phyloP scores from a whole-genome alignment of 202 grass and related monocot species.

The Saccharum hybrid region DNA sequence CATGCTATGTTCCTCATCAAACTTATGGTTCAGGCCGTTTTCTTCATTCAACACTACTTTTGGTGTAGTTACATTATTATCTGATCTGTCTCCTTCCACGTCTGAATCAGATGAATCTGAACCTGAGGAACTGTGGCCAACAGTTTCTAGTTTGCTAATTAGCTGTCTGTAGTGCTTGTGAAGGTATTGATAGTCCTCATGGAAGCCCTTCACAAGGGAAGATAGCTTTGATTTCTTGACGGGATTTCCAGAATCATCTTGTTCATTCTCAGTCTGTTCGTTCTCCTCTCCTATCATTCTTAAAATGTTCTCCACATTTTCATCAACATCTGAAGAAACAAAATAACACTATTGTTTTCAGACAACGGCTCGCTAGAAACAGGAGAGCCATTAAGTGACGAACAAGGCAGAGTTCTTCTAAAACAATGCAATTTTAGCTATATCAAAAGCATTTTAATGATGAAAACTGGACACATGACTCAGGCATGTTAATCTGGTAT shows the following conservation, averaged over 20 bases:
- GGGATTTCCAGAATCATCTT: conserved; percentile 52
- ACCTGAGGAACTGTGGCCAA: conserved; percentile 58
- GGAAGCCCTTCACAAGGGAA: conserved; percentile 85
- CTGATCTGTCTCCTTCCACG: conserved; percentile 40
- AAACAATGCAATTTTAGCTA: conserved; percentile 31
- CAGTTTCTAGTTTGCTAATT: conserved; percentile 73
- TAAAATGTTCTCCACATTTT: conserved; percentile 79
- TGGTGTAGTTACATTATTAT: conserved; percentile 42
- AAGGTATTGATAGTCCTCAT: conserved; percentile 74
- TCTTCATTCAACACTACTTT: conserved; percentile 45
- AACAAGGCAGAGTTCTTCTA: background rate
- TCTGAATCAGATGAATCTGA: conserved; percentile 84
- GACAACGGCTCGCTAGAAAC: conserved; percentile 31
- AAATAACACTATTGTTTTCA: conserved; percentile 30
- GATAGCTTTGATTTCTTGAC: conserved; percentile 70
- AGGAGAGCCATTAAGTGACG: background rate
- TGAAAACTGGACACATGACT: background rate
- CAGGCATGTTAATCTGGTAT: background rate
- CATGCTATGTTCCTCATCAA: conserved; percentile 33
- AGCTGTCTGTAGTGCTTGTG: conserved; percentile 74
- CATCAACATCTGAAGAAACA: conserved; percentile 69
- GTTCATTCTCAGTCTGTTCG: conserved; percentile 42
- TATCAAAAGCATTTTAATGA: conserved; percentile 14
- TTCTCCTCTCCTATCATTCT: conserved; percentile 64
- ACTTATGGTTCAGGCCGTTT: conserved; percentile 52